phyloP scores from a whole-genome alignment of 352 stramenopile genomes.

The Salisapilia sapeloensis region DNA sequence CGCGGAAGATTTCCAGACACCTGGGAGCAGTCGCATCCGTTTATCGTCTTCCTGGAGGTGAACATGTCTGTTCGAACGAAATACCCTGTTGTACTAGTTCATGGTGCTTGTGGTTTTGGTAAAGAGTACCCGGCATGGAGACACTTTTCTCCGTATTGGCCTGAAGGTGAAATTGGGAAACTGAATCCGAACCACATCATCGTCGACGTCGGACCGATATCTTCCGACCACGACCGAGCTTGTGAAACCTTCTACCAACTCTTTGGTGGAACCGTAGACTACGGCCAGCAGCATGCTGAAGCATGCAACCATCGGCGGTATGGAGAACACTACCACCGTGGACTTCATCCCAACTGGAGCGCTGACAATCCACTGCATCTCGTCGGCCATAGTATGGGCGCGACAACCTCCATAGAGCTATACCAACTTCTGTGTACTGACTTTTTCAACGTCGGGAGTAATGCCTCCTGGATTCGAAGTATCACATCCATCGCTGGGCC shows the following conservation, averaged over 20 bases:
- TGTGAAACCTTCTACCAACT: slow-evolving; percentile 57
- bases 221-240: slow-evolving; percentile 49
- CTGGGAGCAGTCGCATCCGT: background rate
- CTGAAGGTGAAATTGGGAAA: slow-evolving; percentile 17
- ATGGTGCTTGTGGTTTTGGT: slow-evolving; percentile 44
- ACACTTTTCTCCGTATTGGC: slow-evolving; percentile 31
- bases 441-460: slow-evolving; percentile 5
- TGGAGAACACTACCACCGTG: background rate
- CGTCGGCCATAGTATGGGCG: slow-evolving; percentile 3
- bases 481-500: slow-evolving; percentile 6
- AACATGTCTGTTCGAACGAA: background rate
- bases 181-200: slow-evolving; percentile 40
- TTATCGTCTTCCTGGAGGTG: background rate
- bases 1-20: background rate
- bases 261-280: slow-evolving; percentile 34
- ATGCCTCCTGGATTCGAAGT: slow-evolving; percentile 5
- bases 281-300: slow-evolving; percentile 33
- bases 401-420: slow-evolving; percentile 6
- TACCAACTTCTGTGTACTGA: slow-evolving; percentile 8
- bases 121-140: slow-evolving; percentile 22
- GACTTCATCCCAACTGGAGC: background rate
- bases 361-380: background rate
- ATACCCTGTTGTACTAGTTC: background rate
- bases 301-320: background rate
- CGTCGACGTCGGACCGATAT: slow-evolving; percentile 33